Evolutionary conservation across 805 yeast species (phyloP).

Genomic region (Cyberlindnera saturnus): DNA sequence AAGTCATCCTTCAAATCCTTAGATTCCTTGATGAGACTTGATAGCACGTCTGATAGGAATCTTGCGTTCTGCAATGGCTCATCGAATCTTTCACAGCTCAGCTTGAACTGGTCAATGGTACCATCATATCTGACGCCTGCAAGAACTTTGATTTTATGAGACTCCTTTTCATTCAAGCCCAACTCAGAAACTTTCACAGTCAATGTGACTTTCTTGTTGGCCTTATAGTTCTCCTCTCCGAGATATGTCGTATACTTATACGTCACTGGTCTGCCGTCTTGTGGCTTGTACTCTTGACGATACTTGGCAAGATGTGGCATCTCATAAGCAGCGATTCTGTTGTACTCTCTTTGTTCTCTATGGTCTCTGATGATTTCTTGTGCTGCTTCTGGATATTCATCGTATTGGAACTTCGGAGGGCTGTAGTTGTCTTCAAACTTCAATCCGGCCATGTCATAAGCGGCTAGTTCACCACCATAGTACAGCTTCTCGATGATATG

Average conservation of each 20-base stretch:
- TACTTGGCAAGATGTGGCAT: conserved; percentile 77
- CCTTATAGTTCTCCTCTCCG: conserved; percentile 55
- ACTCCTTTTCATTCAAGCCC: conserved; percentile 42
- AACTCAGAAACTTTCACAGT: conserved; percentile 48
- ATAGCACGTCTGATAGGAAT: conserved; percentile 57
- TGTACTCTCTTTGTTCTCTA: conserved; percentile 69
- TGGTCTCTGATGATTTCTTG: conserved; percentile 66
- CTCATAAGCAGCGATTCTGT: conserved; percentile 86
- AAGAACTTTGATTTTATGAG: conserved; percentile 72
- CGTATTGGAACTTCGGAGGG: conserved; percentile 45
- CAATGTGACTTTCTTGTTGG: conserved; percentile 63
- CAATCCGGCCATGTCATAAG: conserved; percentile 29
- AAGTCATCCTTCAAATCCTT: conserved; percentile 60
- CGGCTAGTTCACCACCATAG: conserved; percentile 36
- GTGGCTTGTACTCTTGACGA: conserved; percentile 60
- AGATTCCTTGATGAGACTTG: conserved; percentile 56
- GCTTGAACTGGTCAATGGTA: conserved; percentile 50
- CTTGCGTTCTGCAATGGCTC: conserved; percentile 86
- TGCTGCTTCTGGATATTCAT: conserved; percentile 64
- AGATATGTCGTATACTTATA: conserved; percentile 69
- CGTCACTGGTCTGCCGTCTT: conserved; percentile 43
- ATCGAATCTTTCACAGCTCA: conserved; percentile 58
- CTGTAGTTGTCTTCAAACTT: conserved; percentile 31
- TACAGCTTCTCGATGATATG: conserved; percentile 31
- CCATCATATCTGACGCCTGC: conserved; percentile 75